A percentile compares a stretch with the other conserved stretches of the same genome.
phyloP scores from a whole-genome alignment of 1,139 yeast species.

The Blastobotrys proliferans region DNA sequence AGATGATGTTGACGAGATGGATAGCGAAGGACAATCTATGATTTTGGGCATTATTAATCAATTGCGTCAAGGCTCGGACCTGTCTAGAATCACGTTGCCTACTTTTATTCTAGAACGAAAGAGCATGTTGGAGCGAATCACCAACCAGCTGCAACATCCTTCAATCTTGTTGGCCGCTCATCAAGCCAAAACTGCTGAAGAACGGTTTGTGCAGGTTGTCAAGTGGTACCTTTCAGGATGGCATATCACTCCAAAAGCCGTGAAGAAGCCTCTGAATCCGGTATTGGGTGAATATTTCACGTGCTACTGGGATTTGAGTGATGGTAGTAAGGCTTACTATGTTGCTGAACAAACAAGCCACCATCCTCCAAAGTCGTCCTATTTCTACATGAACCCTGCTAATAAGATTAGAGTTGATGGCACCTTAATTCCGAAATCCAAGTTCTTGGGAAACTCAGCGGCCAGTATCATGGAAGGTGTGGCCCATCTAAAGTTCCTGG shows the following conservation, averaged over 20 bases:
- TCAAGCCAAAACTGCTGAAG: constrained; percentile 47
- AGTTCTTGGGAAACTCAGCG: constrained; percentile 89
- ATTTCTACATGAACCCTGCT: constrained; percentile 82
- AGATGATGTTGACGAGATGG: constrained; percentile 73
- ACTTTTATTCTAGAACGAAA: constrained; percentile 92
- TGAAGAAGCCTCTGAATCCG: constrained; percentile 93
- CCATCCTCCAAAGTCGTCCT: constrained; percentile 97
- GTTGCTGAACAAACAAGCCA: constrained; percentile 93
- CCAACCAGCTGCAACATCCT: constrained; percentile 85
- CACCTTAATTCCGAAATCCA: constrained; percentile 76
- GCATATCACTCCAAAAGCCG: constrained; percentile 99
- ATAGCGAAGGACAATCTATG: constrained; percentile 83
- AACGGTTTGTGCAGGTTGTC: constrained; percentile 67
- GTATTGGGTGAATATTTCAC: constrained; percentile 86
- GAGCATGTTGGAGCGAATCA: constrained; percentile 92
- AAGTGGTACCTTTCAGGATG: constrained; percentile 92
- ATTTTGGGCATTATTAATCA: constrained; percentile 84
- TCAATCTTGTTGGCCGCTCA: constrained; percentile 69
- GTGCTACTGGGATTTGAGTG: constrained; percentile 87
- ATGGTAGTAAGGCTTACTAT: constrained; percentile 68
- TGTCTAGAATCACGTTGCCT: constrained; percentile 86
- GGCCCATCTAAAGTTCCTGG: constrained; percentile 67
- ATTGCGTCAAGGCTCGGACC: constrained; percentile 87
- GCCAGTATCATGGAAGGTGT: constrained; percentile 97
- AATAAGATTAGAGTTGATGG: constrained; percentile 85